A percentile compares a stretch with the other conserved stretches of the same genome.
phyloP scores from a whole-genome alignment of 2,329 filamentous ascomycete genomes.

The Zymoseptoria passerinii region DNA sequence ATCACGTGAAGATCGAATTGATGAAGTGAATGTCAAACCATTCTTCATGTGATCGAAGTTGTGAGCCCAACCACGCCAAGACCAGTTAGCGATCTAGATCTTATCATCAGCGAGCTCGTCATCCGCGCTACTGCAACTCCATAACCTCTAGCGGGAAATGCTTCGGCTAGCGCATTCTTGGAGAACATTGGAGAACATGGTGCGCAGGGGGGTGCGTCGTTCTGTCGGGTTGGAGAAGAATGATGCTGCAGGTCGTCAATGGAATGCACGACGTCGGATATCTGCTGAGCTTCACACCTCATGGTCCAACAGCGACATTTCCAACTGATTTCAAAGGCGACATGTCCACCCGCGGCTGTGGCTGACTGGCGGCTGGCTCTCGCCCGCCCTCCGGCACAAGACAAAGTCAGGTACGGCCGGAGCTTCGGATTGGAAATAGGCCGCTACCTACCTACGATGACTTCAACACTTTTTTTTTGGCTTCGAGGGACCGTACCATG shows the following conservation, averaged over 20 bases:
- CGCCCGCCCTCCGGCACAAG: background rate
- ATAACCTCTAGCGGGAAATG: background rate
- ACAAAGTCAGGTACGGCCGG: background rate
- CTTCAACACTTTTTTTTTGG: constrained; percentile 4
- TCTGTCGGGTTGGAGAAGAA: background rate
- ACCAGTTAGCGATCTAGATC: background rate
- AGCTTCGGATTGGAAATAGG: background rate
- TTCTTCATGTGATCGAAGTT: background rate
- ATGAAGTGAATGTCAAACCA: background rate
- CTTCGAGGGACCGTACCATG: background rate
- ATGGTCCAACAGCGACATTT: too few species aligned
- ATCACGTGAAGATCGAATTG: background rate
- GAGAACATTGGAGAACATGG: background rate
- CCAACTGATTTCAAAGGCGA: too few species aligned
- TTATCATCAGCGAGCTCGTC: background rate
- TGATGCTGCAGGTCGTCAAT: background rate
- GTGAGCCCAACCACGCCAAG: background rate
- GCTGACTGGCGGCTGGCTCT: too few species aligned
- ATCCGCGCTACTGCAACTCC: background rate
- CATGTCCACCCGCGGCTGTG: too few species aligned
- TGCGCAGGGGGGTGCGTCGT: background rate
- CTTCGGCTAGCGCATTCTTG: background rate
- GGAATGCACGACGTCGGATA: background rate
- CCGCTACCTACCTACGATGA: constrained; percentile 5
- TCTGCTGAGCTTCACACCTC: too few species aligned